These are phyloP conservation scores for Penicillium sp. DNA, from an alignment of 2,329 filamentous ascomycete genomes.

Conservation along the genomic window DNA sequence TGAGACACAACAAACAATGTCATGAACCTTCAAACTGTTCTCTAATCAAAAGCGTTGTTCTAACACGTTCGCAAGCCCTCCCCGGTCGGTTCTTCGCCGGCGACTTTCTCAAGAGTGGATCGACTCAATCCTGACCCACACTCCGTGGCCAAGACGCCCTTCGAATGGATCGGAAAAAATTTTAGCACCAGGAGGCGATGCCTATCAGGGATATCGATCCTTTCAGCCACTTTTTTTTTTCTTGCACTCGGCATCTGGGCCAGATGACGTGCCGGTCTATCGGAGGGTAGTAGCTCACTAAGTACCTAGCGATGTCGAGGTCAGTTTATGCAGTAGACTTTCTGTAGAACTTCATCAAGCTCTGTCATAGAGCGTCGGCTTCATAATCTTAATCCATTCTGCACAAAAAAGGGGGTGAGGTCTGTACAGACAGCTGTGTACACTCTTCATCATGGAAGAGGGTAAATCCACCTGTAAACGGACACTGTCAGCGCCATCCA, in stretches of 20 bases:
- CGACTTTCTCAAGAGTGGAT: neutral
- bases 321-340: neutral
- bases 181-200: conserved; percentile 7
- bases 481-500: conserved; percentile 22
- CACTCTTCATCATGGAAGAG: conserved; percentile 9
- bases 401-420: neutral
- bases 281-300: neutral
- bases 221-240: neutral
- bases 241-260: neutral
- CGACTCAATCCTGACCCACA: conserved; percentile 4
- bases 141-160: neutral
- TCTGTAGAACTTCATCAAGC: neutral
- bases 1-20: too few relatives aligned
- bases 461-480: conserved; percentile 8
- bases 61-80: neutral
- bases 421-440: neutral
- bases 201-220: neutral
- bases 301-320: neutral
- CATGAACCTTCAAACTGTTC: too few relatives aligned
- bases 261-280: neutral
- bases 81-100: neutral
- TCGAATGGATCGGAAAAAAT: neutral
- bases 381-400: neutral
- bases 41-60: too few relatives aligned
- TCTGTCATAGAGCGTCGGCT: neutral